These are phyloP conservation scores for Aegilops speltoides DNA, from an alignment of 176 grass and related monocot genomes.

Conservation along the genomic window DNA sequence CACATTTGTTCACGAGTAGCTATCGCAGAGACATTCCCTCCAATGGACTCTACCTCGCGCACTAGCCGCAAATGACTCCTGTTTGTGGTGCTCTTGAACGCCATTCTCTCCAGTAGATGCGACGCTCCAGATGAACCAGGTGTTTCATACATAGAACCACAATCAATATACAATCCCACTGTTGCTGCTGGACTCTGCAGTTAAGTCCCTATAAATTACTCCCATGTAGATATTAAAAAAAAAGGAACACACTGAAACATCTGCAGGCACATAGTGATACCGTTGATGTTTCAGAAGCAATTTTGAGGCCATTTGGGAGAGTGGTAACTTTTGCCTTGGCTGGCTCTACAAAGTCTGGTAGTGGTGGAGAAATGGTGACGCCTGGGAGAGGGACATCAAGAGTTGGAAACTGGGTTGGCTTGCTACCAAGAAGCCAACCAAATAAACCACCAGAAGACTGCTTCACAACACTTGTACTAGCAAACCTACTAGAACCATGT, in stretches of 20 bases:
- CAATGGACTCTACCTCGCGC: conserved; percentile 76
- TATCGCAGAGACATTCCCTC: conserved; percentile 61
- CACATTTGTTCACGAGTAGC: conserved; percentile 74
- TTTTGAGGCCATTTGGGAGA: conserved; percentile 71
- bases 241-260: background rate
- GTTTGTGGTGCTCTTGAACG: conserved; percentile 79
- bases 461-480: conserved; percentile 60
- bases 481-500: conserved; percentile 50
- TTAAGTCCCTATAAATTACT: conserved; percentile 27
- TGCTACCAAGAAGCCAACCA: conserved; percentile 56
- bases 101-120: conserved; percentile 74
- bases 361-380: conserved; percentile 40
- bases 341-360: conserved; percentile 63
- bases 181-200: conserved; percentile 61
- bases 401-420: conserved; percentile 44
- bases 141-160: conserved; percentile 80
- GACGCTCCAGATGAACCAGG: conserved; percentile 53
- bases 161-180: conserved; percentile 76
- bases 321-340: conserved; percentile 63
- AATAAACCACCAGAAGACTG: conserved; percentile 56
- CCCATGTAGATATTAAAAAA: background rate
- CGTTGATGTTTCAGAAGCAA: conserved; percentile 54
- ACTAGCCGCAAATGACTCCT: conserved; percentile 70
- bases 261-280: conserved; percentile 28
- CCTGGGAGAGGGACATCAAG: conserved; percentile 56